These are phyloP conservation scores for Penicillium nucicola DNA, from an alignment of 495 filamentous ascomycete genomes.

Conservation along the genomic window DNA sequence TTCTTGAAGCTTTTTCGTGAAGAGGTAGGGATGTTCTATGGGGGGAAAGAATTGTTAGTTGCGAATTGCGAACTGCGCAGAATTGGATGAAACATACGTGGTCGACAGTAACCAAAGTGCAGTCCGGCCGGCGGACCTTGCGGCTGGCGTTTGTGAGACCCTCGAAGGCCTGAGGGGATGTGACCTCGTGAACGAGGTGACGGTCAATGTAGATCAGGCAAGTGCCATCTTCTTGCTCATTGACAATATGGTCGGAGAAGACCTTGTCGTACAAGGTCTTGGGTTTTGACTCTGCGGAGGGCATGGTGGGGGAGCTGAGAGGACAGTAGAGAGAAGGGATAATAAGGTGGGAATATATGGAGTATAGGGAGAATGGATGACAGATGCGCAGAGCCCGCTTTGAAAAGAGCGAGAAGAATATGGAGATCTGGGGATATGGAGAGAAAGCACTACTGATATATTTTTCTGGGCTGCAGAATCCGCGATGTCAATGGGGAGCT, in stretches of 20 bases:
- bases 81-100: conserved; percentile 64
- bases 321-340: conserved; percentile 1
- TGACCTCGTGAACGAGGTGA: conserved; percentile 97
- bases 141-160: conserved; percentile 84
- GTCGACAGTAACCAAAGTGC: conserved; percentile 93
- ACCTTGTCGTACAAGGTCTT: conserved; percentile 98
- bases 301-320: conserved; percentile 57
- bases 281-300: conserved; percentile 68
- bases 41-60: not conserved
- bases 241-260: conserved; percentile 86
- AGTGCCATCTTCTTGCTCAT: conserved; percentile 90
- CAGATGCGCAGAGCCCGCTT: not conserved
- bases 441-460: conserved; percentile 19
- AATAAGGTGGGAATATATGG: not conserved
- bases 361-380: not conserved
- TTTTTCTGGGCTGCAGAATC: conserved; percentile 19
- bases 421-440: conserved; percentile 13
- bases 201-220: conserved; percentile 91
- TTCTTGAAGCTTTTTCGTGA: conserved; percentile 86
- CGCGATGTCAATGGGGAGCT: conserved; percentile 43
- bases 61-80: not conserved
- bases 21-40: conserved; percentile 85
- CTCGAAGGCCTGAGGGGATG: conserved; percentile 97
- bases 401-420: conserved; percentile 9
- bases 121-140: conserved; percentile 88